A percentile compares a stretch with the other conserved stretches of the same genome.
Conservation (phyloP, 208 protist species). For the Lotmaria passim region DNA sequence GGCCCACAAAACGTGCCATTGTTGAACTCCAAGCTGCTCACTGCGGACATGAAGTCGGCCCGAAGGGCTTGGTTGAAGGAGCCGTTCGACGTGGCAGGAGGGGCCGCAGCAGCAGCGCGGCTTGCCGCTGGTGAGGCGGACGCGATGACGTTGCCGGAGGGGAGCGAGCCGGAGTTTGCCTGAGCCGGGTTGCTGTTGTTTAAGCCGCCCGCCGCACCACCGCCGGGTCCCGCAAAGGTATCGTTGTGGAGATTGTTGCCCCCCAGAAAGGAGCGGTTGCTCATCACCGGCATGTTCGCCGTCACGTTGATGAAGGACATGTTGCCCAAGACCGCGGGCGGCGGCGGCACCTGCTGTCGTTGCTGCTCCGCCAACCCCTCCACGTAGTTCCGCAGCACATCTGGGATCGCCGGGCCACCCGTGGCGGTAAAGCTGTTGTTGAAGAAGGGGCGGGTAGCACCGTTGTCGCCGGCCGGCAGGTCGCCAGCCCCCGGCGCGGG, state of each 20-base stretch:
- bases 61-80: not conserved
- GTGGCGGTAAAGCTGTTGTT: constrained; percentile 29
- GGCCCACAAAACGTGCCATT: constrained; percentile 9
- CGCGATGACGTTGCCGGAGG: not conserved
- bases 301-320: constrained; percentile 23
- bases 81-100: not conserved
- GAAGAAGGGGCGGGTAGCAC: not conserved
- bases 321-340: constrained; percentile 33
- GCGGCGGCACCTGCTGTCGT: constrained; percentile 32
- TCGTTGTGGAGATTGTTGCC: constrained; percentile 2
- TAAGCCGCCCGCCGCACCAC: not conserved
- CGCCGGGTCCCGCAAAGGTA: constrained; percentile 6
- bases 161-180: not conserved
- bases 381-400: constrained; percentile 24
- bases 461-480: not conserved
- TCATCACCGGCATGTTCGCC: constrained; percentile 16
- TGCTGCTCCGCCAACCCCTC: constrained; percentile 30
- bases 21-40: constrained; percentile 18
- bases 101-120: not conserved
- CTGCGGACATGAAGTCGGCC: constrained; percentile 10
- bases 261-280: constrained; percentile 17
- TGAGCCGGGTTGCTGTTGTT: not conserved
- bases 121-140: not conserved
- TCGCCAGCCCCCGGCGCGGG: not conserved
- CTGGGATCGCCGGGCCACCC: constrained; percentile 29